A percentile compares a stretch with the other conserved stretches of the same genome.
These are phyloP conservation scores for Papiliotrema nemorosa DNA, from an alignment of 1,284 basidiomycete genomes.

Conservation along the genomic window DNA sequence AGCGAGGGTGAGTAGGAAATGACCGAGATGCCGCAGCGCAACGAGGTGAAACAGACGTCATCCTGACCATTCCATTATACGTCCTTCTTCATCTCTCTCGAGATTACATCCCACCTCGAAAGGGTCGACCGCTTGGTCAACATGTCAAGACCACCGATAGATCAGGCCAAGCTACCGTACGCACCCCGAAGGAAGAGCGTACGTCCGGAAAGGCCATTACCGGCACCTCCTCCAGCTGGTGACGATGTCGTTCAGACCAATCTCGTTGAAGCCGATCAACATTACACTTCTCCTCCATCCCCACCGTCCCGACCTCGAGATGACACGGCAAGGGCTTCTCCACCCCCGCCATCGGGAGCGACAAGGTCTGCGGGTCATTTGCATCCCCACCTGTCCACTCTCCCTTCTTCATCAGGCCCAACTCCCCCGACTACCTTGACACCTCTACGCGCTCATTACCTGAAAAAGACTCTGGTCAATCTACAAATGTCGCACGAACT, in stretches of 20 bases:
- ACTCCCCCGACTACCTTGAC: slow-evolving; percentile 56
- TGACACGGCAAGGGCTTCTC: slow-evolving; percentile 1
- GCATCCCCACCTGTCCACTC: slow-evolving; percentile 34
- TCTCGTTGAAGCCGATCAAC: background rate
- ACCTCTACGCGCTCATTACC: slow-evolving; percentile 85
- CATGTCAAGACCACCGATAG: slow-evolving; percentile 16
- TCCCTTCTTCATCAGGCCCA: slow-evolving; percentile 21
- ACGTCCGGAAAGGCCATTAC: slow-evolving; percentile 6
- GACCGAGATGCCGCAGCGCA: too few species aligned
- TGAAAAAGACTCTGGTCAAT: slow-evolving; percentile 89
- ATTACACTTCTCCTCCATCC: slow-evolving; percentile 8
- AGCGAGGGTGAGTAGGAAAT: too few species aligned
- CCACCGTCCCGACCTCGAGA: background rate
- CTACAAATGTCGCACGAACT: slow-evolving; percentile 79
- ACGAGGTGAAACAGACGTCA: too few species aligned
- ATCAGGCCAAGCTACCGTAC: slow-evolving; percentile 26
- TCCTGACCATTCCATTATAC: too few species aligned
- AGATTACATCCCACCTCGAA: too few species aligned
- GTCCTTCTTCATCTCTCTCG: background rate
- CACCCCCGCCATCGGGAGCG: slow-evolving; percentile 6
- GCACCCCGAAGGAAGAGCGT: slow-evolving; percentile 21
- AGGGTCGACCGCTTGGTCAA: background rate
- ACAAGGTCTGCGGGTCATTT: slow-evolving; percentile 27
- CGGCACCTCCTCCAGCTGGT: slow-evolving; percentile 5
- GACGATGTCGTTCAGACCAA: slow-evolving; percentile 3